These are phyloP conservation scores for Yamadazyma philogaea DNA, from an alignment of 805 yeast species.

Conservation along the genomic window DNA sequence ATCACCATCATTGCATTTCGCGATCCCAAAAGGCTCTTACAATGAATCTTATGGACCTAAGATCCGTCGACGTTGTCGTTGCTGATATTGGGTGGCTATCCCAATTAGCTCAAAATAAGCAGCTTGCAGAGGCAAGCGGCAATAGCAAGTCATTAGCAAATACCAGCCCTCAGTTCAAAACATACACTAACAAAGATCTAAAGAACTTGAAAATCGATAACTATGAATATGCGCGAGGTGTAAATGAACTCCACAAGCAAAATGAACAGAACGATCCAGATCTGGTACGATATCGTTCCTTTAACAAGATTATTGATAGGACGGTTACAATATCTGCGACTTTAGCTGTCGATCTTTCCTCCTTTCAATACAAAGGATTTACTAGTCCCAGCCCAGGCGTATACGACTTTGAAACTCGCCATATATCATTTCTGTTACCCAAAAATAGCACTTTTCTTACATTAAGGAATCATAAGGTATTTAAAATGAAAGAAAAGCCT, in stretches of 20 bases:
- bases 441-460: background rate
- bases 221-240: constrained; percentile 2
- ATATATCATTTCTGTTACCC: background rate
- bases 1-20: no score
- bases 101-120: background rate
- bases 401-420: constrained; percentile 3
- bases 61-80: background rate
- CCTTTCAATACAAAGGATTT: constrained; percentile 4
- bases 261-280: constrained; percentile 6
- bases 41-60: constrained; percentile 2
- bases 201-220: constrained; percentile 8
- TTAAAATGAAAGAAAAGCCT: background rate
- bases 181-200: constrained; percentile 4
- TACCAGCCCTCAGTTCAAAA: constrained; percentile 2
- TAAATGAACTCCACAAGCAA: constrained; percentile 8
- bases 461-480: constrained; percentile 3
- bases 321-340: background rate
- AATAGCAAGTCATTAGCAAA: background rate
- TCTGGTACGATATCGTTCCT: constrained; percentile 10
- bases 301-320: constrained; percentile 10
- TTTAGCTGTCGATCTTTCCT: background rate
- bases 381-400: background rate
- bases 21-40: background rate
- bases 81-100: background rate
- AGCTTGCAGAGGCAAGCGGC: background rate